Percentiles rank a stretch among this genome's conserved stretches.
Evolutionary conservation across 352 stramenopile species (phyloP).

Genomic region (Phytophthora vignae): DNA sequence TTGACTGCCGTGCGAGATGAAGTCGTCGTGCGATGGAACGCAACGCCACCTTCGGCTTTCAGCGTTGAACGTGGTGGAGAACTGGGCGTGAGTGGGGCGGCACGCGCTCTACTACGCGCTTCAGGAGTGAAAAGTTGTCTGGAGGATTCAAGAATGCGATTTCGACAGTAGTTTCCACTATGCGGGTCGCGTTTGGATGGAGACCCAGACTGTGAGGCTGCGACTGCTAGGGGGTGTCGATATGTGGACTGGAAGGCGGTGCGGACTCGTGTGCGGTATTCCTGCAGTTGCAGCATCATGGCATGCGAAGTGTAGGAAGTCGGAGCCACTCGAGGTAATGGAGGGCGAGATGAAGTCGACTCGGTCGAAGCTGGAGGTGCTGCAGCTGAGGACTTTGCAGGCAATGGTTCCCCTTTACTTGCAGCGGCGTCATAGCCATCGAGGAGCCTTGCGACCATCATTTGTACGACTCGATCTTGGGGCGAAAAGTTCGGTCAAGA

Average conservation of each 20-base stretch:
- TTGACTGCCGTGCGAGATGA: slow-evolving; percentile 36
- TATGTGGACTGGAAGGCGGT: slow-evolving; percentile 62
- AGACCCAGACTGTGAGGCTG: slow-evolving; percentile 4
- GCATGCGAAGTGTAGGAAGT: slow-evolving; percentile 58
- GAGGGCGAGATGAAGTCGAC: slow-evolving; percentile 3
- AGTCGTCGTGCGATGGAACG: slow-evolving; percentile 50
- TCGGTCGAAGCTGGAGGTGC: background rate
- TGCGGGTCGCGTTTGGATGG: slow-evolving; percentile 25
- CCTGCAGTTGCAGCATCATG: slow-evolving; percentile 69
- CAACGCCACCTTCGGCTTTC: slow-evolving; percentile 43
- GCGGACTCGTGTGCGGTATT: slow-evolving; percentile 59
- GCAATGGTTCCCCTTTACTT: background rate
- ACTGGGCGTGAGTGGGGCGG: slow-evolving; percentile 6
- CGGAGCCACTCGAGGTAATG: slow-evolving; percentile 25
- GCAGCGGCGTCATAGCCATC: slow-evolving; percentile 26
- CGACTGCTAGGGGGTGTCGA: slow-evolving; percentile 39
- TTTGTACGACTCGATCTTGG: slow-evolving; percentile 4
- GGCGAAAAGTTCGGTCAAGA: slow-evolving; percentile 2
- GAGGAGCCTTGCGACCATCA: slow-evolving; percentile 32
- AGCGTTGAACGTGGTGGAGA: slow-evolving; percentile 19
- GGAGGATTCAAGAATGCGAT: slow-evolving; percentile 50
- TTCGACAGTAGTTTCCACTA: slow-evolving; percentile 47
- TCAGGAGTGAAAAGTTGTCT: slow-evolving; percentile 41
- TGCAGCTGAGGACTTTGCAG: background rate
- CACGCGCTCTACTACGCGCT: slow-evolving; percentile 1